Evolutionary conservation across 208 protist genomes (phyloP).

Genomic region (Acanthamoeba culbertsoni): DNA sequence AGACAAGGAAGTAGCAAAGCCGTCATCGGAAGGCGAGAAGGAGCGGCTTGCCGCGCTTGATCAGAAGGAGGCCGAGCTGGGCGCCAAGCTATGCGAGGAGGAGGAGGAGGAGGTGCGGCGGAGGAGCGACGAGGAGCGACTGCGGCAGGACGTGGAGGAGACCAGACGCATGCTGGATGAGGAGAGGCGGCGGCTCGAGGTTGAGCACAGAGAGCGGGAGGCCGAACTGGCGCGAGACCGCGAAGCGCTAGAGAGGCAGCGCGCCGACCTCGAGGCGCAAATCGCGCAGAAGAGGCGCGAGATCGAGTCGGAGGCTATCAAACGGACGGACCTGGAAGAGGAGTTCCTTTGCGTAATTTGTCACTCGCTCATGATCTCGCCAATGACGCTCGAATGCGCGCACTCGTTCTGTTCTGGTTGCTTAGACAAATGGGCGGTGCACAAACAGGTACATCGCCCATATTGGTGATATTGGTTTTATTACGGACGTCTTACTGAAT

Average conservation of each 20-base stretch:
- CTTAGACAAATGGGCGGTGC: not conserved
- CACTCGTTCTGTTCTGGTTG: not conserved
- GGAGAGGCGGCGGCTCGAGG: not conserved
- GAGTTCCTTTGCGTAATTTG: slow-evolving; percentile 31
- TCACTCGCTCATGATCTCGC: not conserved
- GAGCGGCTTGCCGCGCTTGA: not conserved
- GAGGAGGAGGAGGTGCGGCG: not conserved
- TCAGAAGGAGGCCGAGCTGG: not conserved
- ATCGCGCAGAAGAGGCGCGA: not conserved
- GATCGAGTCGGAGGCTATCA: not conserved
- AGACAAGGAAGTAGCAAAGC: too few relatives aligned
- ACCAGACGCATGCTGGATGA: not conserved
- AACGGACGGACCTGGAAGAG: not conserved
- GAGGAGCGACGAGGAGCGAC: not conserved
- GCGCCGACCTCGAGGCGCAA: not conserved
- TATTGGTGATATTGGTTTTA: not conserved
- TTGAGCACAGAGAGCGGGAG: not conserved
- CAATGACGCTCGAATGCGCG: not conserved
- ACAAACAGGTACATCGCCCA: not conserved
- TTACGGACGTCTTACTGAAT: not conserved
- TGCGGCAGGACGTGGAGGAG: not conserved
- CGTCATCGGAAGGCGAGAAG: not conserved
- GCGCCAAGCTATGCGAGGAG: not conserved
- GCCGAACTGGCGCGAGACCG: not conserved
- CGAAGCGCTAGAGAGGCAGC: not conserved